A percentile compares a stretch with the other conserved stretches of the same genome.
Conservation (phyloP, 2,329 filamentous ascomycete genomes). For the Colletotrichum phormii region DNA sequence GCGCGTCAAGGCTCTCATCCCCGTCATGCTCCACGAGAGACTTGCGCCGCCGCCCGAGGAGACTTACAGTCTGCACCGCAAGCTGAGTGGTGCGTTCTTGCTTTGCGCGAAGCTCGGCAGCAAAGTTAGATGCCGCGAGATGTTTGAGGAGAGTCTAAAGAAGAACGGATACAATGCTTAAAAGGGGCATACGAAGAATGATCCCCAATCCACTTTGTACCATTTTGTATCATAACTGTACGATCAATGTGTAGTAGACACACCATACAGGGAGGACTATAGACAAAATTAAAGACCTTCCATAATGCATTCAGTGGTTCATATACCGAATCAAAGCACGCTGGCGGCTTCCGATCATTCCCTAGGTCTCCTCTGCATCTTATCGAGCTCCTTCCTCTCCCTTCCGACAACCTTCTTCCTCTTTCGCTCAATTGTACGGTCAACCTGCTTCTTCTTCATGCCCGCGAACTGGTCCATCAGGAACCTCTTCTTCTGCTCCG, state of each 20-base stretch:
- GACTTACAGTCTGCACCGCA: constrained; percentile 95
- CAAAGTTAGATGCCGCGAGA: constrained; percentile 80
- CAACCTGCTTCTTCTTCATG: constrained; percentile 87
- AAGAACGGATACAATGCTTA: constrained; percentile 44
- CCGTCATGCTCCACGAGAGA: constrained; percentile 91
- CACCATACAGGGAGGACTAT: background rate
- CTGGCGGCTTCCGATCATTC: background rate
- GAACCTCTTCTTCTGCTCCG: constrained; percentile 89
- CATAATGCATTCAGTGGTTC: background rate
- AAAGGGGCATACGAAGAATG: background rate
- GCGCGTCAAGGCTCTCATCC: constrained; percentile 87
- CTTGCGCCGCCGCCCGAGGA: constrained; percentile 94
- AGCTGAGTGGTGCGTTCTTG: constrained; percentile 94
- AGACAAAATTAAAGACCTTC: constrained; percentile 8
- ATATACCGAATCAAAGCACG: background rate
- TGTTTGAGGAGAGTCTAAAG: constrained; percentile 75
- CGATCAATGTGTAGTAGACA: constrained; percentile 16
- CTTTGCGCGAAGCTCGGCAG: constrained; percentile 90
- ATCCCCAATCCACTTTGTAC: constrained; percentile 4
- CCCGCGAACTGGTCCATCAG: constrained; percentile 82
- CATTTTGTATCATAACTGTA: constrained; percentile 34
- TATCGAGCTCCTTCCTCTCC: constrained; percentile 81
- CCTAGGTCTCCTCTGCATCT: constrained; percentile 46
- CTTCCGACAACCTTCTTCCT: constrained; percentile 89
- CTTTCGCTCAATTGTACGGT: constrained; percentile 85